phyloP scores from a whole-genome alignment of 345 rosid genomes.

The Eucalyptus guilfoylei region DNA sequence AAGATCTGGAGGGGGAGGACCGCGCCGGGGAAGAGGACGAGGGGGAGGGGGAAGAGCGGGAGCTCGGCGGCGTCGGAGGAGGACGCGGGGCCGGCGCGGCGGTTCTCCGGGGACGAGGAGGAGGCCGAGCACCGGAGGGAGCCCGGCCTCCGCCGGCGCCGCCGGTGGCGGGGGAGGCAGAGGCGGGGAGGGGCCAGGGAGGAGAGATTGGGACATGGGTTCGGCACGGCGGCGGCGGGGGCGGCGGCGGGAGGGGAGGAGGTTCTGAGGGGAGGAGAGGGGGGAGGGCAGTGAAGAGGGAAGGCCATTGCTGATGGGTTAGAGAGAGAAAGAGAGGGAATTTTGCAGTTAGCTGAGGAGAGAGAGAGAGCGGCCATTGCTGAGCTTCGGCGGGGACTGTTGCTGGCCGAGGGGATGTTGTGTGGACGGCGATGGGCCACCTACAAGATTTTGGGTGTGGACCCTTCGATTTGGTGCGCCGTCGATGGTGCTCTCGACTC shows the following conservation, averaged over 20 bases:
- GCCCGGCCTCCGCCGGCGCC: not conserved
- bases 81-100: conserved; percentile 27
- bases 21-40: conserved; percentile 93
- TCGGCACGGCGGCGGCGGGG: not conserved
- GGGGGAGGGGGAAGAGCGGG: conserved; percentile 83
- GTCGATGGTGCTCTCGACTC: not conserved
- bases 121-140: not conserved
- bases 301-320: not conserved
- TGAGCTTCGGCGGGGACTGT: not conserved
- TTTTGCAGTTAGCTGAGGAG: not conserved
- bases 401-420: not conserved
- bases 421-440: not conserved
- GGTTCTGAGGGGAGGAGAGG: not conserved
- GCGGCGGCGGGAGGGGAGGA: not conserved
- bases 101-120: conserved; percentile 20
- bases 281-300: not conserved
- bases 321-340: not conserved
- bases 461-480: not conserved
- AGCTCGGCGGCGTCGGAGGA: conserved; percentile 65
- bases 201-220: not conserved
- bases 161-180: not conserved
- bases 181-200: not conserved
- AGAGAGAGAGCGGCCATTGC: not conserved
- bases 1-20: conserved; percentile 93
- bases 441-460: not conserved